Base-by-base conservation (phyloP, 148 eudicot genomes). In the Spergularia marina region DNA sequence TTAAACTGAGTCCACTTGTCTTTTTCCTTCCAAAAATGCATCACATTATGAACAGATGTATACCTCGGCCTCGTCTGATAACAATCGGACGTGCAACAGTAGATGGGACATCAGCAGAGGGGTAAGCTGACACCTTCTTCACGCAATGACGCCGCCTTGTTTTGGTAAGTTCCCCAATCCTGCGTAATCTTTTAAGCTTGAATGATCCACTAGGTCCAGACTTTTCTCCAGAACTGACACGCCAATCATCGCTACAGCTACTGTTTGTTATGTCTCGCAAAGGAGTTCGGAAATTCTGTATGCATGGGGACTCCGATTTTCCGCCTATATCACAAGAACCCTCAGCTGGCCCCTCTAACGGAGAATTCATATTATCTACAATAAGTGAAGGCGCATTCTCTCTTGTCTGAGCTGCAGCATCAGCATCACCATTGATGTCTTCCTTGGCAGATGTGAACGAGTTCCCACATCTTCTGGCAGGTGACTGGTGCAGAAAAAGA, bases 241-340 rank as follows among this genome's bases (percentile, higher is more conserved):
- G 71, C 97, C 98, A 91, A 65, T 91, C 93, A 72, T 83, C 80
- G 74, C 96, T 87, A 73, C 85, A 84, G 81, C 89, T 89, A 70
- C 79, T 77, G 54, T 82, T 85, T 6, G 84, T 82, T 47, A 79
- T 68, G 80, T 87, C 84, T 80, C 21, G 80, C 78, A 86, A 53
- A 77, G 91, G 93, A 68, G 89, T 82, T 74, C 77, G 81, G 21
- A 67, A 20, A 78, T 77, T 86, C 61, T 76, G 79, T 52, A 61
- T 47, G 41, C 79, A 47, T 40, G 74, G 79, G 60, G 78, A 64
- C 61, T 82, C 76, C 55, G 76, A 71, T 18, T 57, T 44, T 67
- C 72, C 77, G 59, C 61, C 68, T 2, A 15, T 21, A 49, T 52
- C 61, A 11, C 75, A 30, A 41, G 74, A 13, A 74, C 49, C 74